Conservation (phyloP, 2,329 filamentous ascomycete genomes). For the Fusarium staphyleae region DNA sequence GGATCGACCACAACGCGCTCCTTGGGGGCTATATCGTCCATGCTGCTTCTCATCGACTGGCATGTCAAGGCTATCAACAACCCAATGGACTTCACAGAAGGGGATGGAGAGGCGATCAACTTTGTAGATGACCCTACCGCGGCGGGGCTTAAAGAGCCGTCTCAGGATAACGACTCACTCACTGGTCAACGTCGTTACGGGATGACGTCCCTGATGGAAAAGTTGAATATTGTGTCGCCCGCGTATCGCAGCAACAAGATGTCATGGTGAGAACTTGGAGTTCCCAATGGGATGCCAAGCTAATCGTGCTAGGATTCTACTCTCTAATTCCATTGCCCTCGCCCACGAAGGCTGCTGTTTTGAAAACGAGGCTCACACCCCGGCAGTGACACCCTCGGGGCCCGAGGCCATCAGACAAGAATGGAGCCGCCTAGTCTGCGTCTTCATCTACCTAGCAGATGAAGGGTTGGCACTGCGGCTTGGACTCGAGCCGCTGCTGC, state of each 20-base stretch:
- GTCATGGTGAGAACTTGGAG: constrained; percentile 24
- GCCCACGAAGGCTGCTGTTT: constrained; percentile 28
- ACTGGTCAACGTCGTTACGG: constrained; percentile 18
- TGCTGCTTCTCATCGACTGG: constrained; percentile 26
- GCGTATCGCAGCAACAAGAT: constrained; percentile 31
- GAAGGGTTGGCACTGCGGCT: constrained; percentile 17
- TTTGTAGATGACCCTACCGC: not conserved
- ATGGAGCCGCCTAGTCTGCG: constrained; percentile 24
- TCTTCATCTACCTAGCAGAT: constrained; percentile 26
- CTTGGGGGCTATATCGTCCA: constrained; percentile 19
- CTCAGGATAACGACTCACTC: constrained; percentile 1
- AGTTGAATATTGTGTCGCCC: constrained; percentile 23
- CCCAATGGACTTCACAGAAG: constrained; percentile 25
- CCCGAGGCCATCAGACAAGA: constrained; percentile 9
- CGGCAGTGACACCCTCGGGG: not conserved
- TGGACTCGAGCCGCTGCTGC: constrained; percentile 20
- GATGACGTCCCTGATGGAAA: constrained; percentile 29
- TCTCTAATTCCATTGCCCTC: constrained; percentile 27
- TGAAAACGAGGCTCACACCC: constrained; percentile 1
- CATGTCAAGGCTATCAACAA: constrained; percentile 31
- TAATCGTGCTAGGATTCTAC: constrained; percentile 26
- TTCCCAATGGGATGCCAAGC: no score
- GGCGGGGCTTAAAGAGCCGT: not conserved
- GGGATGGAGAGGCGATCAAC: constrained; percentile 15
- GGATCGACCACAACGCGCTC: constrained; percentile 15